A percentile compares a stretch with the other conserved stretches of the same genome.
Conservation (phyloP, 495 filamentous ascomycete genomes). For the Friedmanniomyces endolithicus region DNA sequence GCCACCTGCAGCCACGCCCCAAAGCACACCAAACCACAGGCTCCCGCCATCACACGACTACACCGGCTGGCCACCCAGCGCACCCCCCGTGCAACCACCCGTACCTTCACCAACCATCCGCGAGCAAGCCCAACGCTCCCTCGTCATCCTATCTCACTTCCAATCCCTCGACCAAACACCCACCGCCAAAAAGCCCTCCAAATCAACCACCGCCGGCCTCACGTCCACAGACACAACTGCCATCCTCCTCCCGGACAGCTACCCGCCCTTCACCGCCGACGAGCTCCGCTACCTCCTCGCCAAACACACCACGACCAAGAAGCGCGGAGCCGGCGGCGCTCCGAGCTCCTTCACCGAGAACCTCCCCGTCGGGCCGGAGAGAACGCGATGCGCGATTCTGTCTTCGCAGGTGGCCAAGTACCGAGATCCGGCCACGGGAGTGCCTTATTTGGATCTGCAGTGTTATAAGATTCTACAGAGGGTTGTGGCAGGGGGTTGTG, state of each 20-base stretch:
- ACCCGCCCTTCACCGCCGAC: slow-evolving; percentile 17
- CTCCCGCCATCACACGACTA: background rate
- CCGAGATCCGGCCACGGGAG: slow-evolving; percentile 29
- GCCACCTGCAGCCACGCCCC: background rate
- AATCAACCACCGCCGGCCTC: slow-evolving; percentile 14
- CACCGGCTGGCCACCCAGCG: slow-evolving; percentile 12
- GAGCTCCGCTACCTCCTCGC: slow-evolving; percentile 18
- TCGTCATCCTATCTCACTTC: slow-evolving; percentile 14
- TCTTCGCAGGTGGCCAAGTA: slow-evolving; percentile 22
- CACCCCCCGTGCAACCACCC: slow-evolving; percentile 1
- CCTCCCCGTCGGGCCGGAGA: slow-evolving; percentile 17
- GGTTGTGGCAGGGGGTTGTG: slow-evolving; percentile 24
- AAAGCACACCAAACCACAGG: background rate
- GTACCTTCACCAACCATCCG: slow-evolving; percentile 9
- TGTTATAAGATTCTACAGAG: slow-evolving; percentile 27
- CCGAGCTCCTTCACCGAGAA: background rate
- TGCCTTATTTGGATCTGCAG: slow-evolving; percentile 26
- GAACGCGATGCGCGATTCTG: slow-evolving; percentile 25
- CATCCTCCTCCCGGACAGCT: slow-evolving; percentile 16
- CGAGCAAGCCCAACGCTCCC: slow-evolving; percentile 17
- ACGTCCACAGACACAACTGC: slow-evolving; percentile 14
- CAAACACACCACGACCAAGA: background rate
- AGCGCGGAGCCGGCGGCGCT: background rate
- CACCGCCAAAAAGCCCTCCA: slow-evolving; percentile 7
- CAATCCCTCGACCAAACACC: background rate